phyloP scores from a whole-genome alignment of 805 yeast species.

The Brettanomyces nanus region DNA sequence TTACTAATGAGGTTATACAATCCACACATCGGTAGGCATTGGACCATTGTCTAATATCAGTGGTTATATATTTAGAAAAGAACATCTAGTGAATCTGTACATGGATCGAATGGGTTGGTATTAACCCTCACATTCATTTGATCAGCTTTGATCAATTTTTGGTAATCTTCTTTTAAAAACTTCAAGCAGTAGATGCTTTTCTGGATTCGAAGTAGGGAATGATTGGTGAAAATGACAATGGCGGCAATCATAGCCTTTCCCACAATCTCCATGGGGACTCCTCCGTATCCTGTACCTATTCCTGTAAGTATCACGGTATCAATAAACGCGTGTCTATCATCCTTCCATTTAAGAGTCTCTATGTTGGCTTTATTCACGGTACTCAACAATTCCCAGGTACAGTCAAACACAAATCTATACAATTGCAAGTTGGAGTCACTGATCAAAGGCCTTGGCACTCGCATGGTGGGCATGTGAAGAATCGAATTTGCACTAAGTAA shows the following conservation, averaged over 20 bases:
- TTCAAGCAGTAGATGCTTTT: conserved; percentile 18
- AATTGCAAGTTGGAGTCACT: conserved; percentile 6
- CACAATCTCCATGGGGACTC: conserved; percentile 23
- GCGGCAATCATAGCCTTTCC: conserved; percentile 30
- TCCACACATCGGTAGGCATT: not conserved
- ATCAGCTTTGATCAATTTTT: conserved; percentile 8
- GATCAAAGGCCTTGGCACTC: conserved; percentile 23
- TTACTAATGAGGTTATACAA: conserved; percentile 16
- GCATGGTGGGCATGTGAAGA: conserved; percentile 33
- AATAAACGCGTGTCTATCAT: conserved; percentile 13
- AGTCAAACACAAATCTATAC: conserved; percentile 26
- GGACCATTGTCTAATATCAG: not conserved
- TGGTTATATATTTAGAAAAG: conserved; percentile 6
- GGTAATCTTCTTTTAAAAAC: conserved; percentile 20
- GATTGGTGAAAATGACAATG: conserved; percentile 19
- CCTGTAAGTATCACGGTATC: conserved; percentile 28
- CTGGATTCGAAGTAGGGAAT: conserved; percentile 9
- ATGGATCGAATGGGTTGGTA: conserved; percentile 9
- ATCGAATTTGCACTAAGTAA: conserved; percentile 22
- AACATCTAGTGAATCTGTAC: conserved; percentile 8
- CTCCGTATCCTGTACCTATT: conserved; percentile 33
- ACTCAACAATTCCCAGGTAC: conserved; percentile 28
- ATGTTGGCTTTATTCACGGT: conserved; percentile 17
- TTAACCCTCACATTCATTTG: conserved; percentile 7
- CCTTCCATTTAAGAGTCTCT: conserved; percentile 8